Base-by-base conservation (phyloP, 2,329 filamentous ascomycete species). In the Tolypocladium paradoxum region DNA sequence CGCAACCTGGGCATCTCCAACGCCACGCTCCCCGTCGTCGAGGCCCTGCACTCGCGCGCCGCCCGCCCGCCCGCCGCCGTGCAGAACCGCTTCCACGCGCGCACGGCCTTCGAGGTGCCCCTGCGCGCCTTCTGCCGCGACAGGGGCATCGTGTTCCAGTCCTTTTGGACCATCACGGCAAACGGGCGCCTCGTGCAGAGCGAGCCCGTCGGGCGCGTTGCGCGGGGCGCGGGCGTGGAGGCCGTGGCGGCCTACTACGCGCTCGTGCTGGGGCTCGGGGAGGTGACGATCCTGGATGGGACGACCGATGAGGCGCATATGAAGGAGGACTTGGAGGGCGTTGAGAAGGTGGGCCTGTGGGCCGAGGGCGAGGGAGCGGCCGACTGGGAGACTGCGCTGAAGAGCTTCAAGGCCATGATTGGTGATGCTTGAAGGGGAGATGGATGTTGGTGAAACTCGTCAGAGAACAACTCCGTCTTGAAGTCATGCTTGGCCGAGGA, bases 1-100 rank as follows among this genome's bases (percentile, higher is more conserved):
- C 82, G 81, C 40, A 75, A 81, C 33, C 73, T 93, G 8, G 89
- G 89, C 40, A 84, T 93, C 53, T 90, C 86, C 52, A 93, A 93
- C 66, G 78, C 80, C n/a, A 71, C 74, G n/a, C 68, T 86, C 2
- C 65, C 73, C 0, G 67, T 81, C 2, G 73, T 93, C 0, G 65
- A 76, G 51, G 67, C 69, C 5, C 68, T 90, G 1, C 73, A 75
- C 54, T 62, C 72, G 1, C 61, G 69, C 20, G 71, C 73, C 4
- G 68, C 60, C 0, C 56, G 73, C 43, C 71, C 69, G 55, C 74
- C 74, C 1, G 73, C 77, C 1, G 77, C 90, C 2, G 83, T 91
- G 6, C 88, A 93, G 69, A 92, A 93, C 62, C 78, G 86, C 2
- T 89, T 93, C 68, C 79, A 84, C 62, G 67, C 70, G 2, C 68